Evolutionary conservation across 208 protist genomes (phyloP).

Genomic region (Acanthamoeba triangularis): DNA sequence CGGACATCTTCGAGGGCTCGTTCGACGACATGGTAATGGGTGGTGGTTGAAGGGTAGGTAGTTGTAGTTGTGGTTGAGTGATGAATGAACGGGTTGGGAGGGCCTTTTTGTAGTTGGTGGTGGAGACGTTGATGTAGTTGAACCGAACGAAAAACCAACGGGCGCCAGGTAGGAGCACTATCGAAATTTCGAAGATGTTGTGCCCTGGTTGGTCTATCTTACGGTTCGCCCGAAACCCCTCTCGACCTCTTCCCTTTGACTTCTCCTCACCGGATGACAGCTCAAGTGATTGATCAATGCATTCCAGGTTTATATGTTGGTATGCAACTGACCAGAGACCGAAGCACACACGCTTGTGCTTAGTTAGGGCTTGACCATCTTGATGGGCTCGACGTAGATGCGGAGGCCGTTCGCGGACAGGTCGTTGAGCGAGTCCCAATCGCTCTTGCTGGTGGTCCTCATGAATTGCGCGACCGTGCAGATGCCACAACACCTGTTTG

Average conservation of each 20-base stretch:
- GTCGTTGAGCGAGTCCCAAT: conserved; percentile 26
- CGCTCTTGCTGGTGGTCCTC: background rate
- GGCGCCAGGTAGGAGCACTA: background rate
- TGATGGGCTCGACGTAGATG: conserved; percentile 9
- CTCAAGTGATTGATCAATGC: no score
- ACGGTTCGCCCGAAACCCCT: no score
- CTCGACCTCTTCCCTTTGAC: background rate
- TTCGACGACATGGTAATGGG: background rate
- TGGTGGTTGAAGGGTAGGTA: background rate
- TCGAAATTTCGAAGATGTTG: background rate
- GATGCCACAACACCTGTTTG: conserved; percentile 15
- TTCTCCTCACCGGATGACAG: background rate
- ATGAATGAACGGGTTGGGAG: background rate
- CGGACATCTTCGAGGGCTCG: conserved; percentile 14
- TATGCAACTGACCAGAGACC: no score
- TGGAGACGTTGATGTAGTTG: no score
- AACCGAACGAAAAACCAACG: no score
- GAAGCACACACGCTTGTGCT: no score
- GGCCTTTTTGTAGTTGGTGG: background rate
- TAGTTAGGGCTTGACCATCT: conserved; percentile 52
- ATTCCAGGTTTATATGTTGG: no score
- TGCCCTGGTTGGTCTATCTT: no score
- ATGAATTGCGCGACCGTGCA: background rate
- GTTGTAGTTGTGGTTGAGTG: background rate
- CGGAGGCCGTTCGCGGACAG: background rate